These are phyloP conservation scores for Candida ovalis DNA, from an alignment of 805 yeast species.

Conservation along the genomic window DNA sequence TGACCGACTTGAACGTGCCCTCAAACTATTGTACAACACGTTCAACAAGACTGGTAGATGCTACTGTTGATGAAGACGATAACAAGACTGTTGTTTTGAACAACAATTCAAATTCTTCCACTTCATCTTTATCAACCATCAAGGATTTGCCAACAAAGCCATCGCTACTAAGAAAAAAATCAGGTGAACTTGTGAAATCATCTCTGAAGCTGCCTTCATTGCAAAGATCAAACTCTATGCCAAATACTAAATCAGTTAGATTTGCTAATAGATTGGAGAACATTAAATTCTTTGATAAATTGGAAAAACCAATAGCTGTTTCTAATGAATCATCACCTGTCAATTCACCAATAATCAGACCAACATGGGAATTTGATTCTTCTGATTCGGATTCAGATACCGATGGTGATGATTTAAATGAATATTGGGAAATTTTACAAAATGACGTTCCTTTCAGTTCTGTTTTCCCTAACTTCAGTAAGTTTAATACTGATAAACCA, in stretches of 20 bases:
- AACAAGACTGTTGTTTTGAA: constrained; percentile 22
- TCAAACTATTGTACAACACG: constrained; percentile 3
- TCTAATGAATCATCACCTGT: constrained; percentile 53
- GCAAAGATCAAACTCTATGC: constrained; percentile 44
- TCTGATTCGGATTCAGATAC: constrained; percentile 25
- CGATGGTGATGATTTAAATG: constrained; percentile 18
- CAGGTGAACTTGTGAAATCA: constrained; percentile 48
- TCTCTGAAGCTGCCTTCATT: constrained; percentile 45
- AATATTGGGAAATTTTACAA: constrained; percentile 28
- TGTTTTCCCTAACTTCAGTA: constrained; percentile 27
- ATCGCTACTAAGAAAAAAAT: constrained; percentile 44
- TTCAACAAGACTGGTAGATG: not conserved
- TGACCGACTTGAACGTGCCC: constrained; percentile 9
- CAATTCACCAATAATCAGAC: constrained; percentile 16
- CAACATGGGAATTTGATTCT: constrained; percentile 28
- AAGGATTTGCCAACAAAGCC: constrained; percentile 16
- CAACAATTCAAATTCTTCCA: constrained; percentile 7
- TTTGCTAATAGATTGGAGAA: constrained; percentile 60
- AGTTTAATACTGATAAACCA: constrained; percentile 27
- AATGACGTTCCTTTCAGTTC: constrained; percentile 31
- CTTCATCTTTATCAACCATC: constrained; percentile 17
- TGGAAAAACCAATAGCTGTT: constrained; percentile 60
- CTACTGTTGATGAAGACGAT: constrained; percentile 28
- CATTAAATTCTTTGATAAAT: constrained; percentile 60
- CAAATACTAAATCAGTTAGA: constrained; percentile 54